Percentiles rank a stretch among this genome's conserved stretches.
phyloP scores from a whole-genome alignment of 2,329 filamentous ascomycete genomes.

The Drechslerella dactyloides region DNA sequence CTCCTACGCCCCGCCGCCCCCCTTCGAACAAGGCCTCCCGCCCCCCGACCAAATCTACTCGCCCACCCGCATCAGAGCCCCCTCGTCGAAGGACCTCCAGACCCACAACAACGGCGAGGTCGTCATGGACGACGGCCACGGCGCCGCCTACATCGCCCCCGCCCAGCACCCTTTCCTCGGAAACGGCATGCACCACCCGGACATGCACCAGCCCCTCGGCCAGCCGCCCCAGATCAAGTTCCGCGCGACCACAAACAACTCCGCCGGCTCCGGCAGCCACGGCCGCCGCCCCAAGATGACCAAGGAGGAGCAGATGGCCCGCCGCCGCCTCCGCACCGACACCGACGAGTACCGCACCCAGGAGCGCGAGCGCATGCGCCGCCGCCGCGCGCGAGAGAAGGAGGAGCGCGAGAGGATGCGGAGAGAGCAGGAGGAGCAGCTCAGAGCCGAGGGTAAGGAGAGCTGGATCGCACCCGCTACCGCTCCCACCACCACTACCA shows the following conservation, averaged over 20 bases:
- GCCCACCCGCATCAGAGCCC: constrained; percentile 36
- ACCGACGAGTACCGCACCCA: constrained; percentile 49
- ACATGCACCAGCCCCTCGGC: constrained; percentile 45
- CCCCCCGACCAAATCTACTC: constrained; percentile 30
- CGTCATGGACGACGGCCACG: constrained; percentile 49
- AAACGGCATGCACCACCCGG: constrained; percentile 48
- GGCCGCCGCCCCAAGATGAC: constrained; percentile 46
- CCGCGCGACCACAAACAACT: constrained; percentile 35
- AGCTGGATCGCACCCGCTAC: constrained; percentile 46
- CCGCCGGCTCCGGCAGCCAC: constrained; percentile 31
- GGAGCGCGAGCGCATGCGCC: constrained; percentile 46
- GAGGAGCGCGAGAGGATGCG: constrained; percentile 35
- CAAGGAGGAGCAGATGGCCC: constrained; percentile 47
- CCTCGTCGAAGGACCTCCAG: constrained; percentile 38
- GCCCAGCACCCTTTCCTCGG: constrained; percentile 48
- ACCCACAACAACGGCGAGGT: constrained; percentile 44
- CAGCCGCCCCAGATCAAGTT: constrained; percentile 49
- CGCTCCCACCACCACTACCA: constrained; percentile 17
- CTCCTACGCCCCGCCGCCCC: constrained; percentile 40
- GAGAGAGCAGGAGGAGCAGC: constrained; percentile 43
- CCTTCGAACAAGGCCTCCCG: constrained; percentile 3
- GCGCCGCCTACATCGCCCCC: constrained; percentile 46
- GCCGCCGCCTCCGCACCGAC: constrained; percentile 40
- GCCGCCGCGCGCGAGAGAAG: constrained; percentile 41
- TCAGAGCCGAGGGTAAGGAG: constrained; percentile 50